A percentile compares a stretch with the other conserved stretches of the same genome.
Evolutionary conservation across 2,329 filamentous ascomycete genomes (phyloP).

Genomic region (Aureobasidium subglaciale): DNA sequence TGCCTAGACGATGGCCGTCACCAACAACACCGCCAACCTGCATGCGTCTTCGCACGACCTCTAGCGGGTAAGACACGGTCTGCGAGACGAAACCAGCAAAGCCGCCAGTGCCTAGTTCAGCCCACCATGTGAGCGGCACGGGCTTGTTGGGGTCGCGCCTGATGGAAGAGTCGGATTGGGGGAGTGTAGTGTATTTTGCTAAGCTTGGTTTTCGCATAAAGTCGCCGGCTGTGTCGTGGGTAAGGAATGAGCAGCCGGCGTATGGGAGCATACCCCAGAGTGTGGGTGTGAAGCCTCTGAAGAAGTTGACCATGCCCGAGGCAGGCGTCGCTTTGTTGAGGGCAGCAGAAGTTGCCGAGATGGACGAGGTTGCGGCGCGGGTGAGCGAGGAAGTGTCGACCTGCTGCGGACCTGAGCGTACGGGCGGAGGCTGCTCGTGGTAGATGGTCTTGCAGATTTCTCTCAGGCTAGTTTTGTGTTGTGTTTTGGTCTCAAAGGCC

Average conservation of each 20-base stretch:
- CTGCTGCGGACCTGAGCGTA: conserved; percentile 19
- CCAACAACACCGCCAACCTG: conserved; percentile 93
- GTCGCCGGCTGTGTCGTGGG: conserved; percentile 85
- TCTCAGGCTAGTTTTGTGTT: conserved; percentile 61
- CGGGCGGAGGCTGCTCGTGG: conserved; percentile 53
- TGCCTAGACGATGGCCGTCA: conserved; percentile 70
- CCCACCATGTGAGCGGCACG: conserved; percentile 72
- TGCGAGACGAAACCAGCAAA: conserved; percentile 84
- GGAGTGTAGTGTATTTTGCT: conserved; percentile 67
- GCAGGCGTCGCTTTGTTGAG: conserved; percentile 51
- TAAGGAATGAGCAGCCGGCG: conserved; percentile 90
- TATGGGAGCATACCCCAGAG: conserved; percentile 94
- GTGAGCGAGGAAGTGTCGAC: conserved; percentile 20
- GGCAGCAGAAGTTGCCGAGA: conserved; percentile 36
- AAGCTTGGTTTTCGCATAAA: conserved; percentile 64
- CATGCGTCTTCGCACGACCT: conserved; percentile 88
- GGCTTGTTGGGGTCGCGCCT: conserved; percentile 47
- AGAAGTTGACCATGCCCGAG: conserved; percentile 80
- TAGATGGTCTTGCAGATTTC: conserved; percentile 84
- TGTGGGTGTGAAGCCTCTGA: conserved; percentile 85
- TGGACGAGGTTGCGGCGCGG: conserved; percentile 33
- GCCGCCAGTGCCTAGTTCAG: conserved; percentile 77
- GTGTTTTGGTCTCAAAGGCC: conserved; percentile 83
- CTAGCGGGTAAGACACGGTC: conserved; percentile 85
- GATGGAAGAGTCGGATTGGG: conserved; percentile 33